Evolutionary conservation across 257 asterid genomes (phyloP), one percentile per base, ranked within the genome.

Genomic region (Salvia rosmarinus): DNA sequence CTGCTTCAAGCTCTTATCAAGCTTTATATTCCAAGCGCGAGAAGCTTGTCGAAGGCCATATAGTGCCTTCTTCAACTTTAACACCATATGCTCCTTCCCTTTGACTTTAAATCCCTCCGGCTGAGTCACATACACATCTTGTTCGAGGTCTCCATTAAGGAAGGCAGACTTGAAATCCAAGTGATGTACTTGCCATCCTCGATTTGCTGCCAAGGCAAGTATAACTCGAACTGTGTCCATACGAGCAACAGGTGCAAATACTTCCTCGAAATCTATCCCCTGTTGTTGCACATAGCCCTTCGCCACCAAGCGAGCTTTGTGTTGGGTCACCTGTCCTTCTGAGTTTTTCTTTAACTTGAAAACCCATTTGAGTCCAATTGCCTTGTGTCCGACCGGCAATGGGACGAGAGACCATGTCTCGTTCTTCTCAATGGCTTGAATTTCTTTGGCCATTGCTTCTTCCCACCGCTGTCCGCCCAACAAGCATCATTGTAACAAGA

Each of bases 261-360:
- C 52, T 3, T 46, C 52, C 12, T 44, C 17, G 52, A 46, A 46
- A 12, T 46, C 52, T 10, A 46, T 46, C n/a, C 17, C n/a, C 52
- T 14, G 52, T 46, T 19, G 17, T 11, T 46, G 17, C n/a, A n/a
- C 13, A 62, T 4, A 62, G 51, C n/a, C 14, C 51, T 62, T 62
- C 8, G 51, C 68, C 3, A 62, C 52, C 5, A 62, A 25, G 5
- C 68, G 42, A 12, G 52, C 52, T 11, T 62, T 62, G 30, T 62
- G 17, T 17, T 39, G 42, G 10, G n/a, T 12, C 5, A 62, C 8
- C n/a, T 37, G 10, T 0, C 68, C 68, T 6, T 37, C 6, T n/a
- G 52, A 4, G 6, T n/a, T 10, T n/a, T 17, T 62, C 17, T 62
- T 37, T 4, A 37, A 6, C 16, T 62, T 62, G 17, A 4, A 62